Base-by-base conservation (phyloP, 2,329 filamentous ascomycete genomes). In the Cladosporium sp. region DNA sequence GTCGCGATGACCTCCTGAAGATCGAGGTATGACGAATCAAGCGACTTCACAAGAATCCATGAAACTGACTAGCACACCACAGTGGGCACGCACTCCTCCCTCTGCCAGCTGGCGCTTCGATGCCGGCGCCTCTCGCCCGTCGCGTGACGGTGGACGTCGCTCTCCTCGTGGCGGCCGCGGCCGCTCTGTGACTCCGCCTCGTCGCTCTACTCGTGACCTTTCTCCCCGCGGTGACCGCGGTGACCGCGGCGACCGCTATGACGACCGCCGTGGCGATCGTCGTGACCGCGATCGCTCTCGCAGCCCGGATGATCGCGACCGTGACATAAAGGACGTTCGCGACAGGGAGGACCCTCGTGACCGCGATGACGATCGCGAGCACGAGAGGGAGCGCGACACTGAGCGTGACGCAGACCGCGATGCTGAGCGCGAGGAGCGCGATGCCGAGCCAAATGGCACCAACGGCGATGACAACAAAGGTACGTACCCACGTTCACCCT, bases 51-150 rank as follows among this genome's bases (percentile, higher is more conserved):
- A 7, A 34, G 24, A 24, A 22, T 4, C 17, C 12, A 29, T 7
- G n/a, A n/a, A n/a, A n/a, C n/a, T n/a, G 36, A 11, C 57, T 65
- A 58, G 68, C 50, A 9, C 24, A 53, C 4, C 52, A n/a, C 58
- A 99, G 93, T 99, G 93, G 93, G 93, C 93, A 64, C 89, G 93
- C 64, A 99, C 93, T 65, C 93, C 93, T 64, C 93, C 93, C 43
- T 97, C 93, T 60, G 93, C 93, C 47, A 97, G 91, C 24, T 99
- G 93, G 93, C 88, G 93, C 56, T 99, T 99, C 69, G 93, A 96
- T 71, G 90, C 89, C 60, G 92, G 91, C 54, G 84, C 87, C 64
- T 87, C 89, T 64, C 86, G 85, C 61, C 84, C 87, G 15, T 54
- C 59, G 34, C 56, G 86, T 61, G 86, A 89, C 54, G 84, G 88